These are phyloP conservation scores for Diplodia mutila DNA, from an alignment of 2,329 filamentous ascomycete species.

Conservation along the genomic window DNA sequence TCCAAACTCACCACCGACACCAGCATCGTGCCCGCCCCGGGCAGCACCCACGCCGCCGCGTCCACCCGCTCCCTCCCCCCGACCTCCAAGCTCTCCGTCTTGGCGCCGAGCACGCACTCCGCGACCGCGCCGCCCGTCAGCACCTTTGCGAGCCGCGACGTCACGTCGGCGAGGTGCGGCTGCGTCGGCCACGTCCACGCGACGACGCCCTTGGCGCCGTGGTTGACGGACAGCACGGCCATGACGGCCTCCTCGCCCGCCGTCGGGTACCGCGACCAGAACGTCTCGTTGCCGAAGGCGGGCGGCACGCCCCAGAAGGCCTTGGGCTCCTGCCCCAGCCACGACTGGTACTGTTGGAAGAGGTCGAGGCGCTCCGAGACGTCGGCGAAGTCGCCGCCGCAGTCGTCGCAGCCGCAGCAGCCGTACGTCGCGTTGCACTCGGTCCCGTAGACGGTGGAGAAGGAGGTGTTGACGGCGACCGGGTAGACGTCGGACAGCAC, in stretches of 20 bases:
- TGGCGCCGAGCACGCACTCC: conserved; percentile 44
- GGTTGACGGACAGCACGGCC: conserved; percentile 53
- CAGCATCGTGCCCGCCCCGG: conserved; percentile 36
- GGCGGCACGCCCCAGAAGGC: conserved; percentile 56
- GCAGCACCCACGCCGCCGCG: conserved; percentile 47
- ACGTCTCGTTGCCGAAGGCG: conserved; percentile 52
- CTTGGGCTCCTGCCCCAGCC: conserved; percentile 46
- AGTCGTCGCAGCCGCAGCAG: conserved; percentile 67
- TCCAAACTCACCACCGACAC: conserved; percentile 46
- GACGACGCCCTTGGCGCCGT: conserved; percentile 55
- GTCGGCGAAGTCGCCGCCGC: conserved; percentile 57
- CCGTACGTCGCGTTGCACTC: conserved; percentile 63
- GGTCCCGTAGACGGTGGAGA: conserved; percentile 59
- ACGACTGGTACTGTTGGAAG: conserved; percentile 47
- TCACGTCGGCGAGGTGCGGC: conserved; percentile 40
- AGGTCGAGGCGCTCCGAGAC: conserved; percentile 52
- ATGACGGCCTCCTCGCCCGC: conserved; percentile 52
- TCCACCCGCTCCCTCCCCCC: conserved; percentile 38
- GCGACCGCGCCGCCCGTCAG: conserved; percentile 41
- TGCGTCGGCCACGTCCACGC: conserved; percentile 54
- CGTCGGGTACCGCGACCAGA: conserved; percentile 54
- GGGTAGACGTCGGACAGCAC: conserved; percentile 65
- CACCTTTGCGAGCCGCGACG: conserved; percentile 42
- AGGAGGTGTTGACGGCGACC: conserved; percentile 60
- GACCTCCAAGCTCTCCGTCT: conserved; percentile 34